A percentile compares a stretch with the other conserved stretches of the same genome.
phyloP scores from a whole-genome alignment of 441 rosid genomes.

The Erysimum pusillum region DNA sequence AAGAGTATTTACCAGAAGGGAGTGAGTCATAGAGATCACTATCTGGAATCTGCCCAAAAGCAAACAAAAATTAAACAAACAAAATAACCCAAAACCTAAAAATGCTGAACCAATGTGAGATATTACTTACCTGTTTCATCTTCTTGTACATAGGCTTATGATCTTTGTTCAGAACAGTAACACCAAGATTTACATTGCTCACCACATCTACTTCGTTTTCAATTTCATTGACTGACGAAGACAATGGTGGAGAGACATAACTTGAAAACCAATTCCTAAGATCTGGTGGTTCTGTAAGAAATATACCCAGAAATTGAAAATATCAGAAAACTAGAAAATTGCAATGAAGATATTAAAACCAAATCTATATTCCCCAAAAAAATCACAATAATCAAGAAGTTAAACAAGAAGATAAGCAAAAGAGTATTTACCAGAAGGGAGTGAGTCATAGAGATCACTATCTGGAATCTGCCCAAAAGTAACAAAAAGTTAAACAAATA shows the following conservation, averaged over 20 bases:
- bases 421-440: conserved; percentile 43
- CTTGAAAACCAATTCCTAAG: conserved; percentile 45
- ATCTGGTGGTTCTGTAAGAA: conserved; percentile 43
- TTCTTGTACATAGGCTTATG: conserved; percentile 23
- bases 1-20: conserved; percentile 42
- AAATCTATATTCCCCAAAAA: neutral
- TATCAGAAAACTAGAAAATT: conserved; percentile 12
- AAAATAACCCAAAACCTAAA: neutral
- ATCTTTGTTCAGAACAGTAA: conserved; percentile 12
- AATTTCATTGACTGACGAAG: conserved; percentile 7
- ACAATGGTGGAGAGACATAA: conserved; percentile 35
- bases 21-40: conserved; percentile 31
- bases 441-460: conserved; percentile 25
- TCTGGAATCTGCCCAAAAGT: conserved; percentile 25
- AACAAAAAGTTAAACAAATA: neutral
- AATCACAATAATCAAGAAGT: neutral
- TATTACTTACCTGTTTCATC: conserved; percentile 5
- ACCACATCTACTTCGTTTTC: conserved; percentile 7
- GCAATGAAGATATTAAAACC: neutral
- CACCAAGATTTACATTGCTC: neutral
- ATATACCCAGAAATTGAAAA: neutral
- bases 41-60: conserved; percentile 27
- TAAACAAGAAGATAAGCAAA: neutral
- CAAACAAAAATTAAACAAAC: neutral
- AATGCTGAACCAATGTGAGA: neutral